Evolutionary conservation across 495 filamentous ascomycete species (phyloP), one percentile per base, ranked within the genome.

Genomic region (Parathielavia appendiculata): DNA sequence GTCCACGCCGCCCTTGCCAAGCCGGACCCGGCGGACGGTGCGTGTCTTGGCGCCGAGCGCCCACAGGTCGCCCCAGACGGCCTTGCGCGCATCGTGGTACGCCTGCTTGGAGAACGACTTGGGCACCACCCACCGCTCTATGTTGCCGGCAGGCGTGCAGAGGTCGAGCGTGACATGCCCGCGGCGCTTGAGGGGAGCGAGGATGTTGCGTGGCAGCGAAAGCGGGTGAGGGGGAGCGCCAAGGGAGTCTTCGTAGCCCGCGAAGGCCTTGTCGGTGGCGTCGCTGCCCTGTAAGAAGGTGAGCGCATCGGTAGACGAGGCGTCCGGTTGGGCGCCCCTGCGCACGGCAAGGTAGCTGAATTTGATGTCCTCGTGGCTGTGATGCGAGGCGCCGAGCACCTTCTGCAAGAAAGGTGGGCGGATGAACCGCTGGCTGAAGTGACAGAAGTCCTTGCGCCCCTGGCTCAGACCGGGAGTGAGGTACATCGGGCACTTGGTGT

Each of bases 111-210:
- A 86, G 71, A 84, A 95, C 40, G 85, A 90, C 55, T 83, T 84
- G 1, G 93, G 89, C 0, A 98, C 85, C 0, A 86, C 89, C 93
- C 93, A 98, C 43, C 93, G 89, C 73, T 98, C 93, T n/a, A 97
- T 83, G 36, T 78, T 82, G 20, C 86, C 95, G 1, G 78, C 74
- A 0, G 95, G 90, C 0, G 95, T 97, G 76, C 93, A 98, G 10
- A 97, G 62, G 68, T 98, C 95, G 5, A 97, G 74, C 38, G 86
- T 89, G 60, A 97, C 84, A 67, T 98, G 93, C 1, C 89, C 89
- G 22, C 81, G 82, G 16, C 89, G 83, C 74, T 98, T 98, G 47
- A 98, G 73, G 12, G 93, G 90, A 6, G 87, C 81, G 8, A 90
- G 79, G 51, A 98, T 74, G 36, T 83, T 74, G 39, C 92, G 86